These are phyloP conservation scores for Spathaspora hagerdaliae DNA, from an alignment of 805 yeast genomes.

Conservation along the genomic window DNA sequence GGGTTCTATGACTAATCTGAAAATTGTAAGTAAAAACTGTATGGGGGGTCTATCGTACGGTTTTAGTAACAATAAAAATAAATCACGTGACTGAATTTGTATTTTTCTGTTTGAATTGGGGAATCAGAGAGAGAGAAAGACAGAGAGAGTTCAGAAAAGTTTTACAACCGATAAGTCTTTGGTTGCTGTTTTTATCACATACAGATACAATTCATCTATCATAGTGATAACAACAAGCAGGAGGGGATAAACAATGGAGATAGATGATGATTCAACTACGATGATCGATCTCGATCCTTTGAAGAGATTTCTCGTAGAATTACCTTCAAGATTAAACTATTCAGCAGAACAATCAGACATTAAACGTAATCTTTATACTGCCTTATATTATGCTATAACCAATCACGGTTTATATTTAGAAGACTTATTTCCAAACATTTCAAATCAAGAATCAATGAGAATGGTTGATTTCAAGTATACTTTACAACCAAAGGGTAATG, in stretches of 20 bases:
- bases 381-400: conserved; percentile 29
- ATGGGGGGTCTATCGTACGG: too few species aligned
- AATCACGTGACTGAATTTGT: too few species aligned
- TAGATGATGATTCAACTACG: background rate
- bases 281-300: conserved; percentile 14
- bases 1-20: too few species aligned
- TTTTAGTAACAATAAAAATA: too few species aligned
- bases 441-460: conserved; percentile 11
- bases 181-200: too few species aligned
- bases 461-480: background rate
- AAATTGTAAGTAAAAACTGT: too few species aligned
- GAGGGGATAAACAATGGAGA: background rate
- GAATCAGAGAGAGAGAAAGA: too few species aligned
- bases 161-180: too few species aligned
- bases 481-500: background rate
- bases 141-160: too few species aligned
- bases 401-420: conserved; percentile 34
- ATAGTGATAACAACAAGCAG: too few species aligned
- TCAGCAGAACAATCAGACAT: conserved; percentile 6
- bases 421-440: conserved; percentile 29
- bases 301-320: conserved; percentile 22
- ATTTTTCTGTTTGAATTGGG: too few species aligned
- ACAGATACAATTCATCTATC: too few species aligned
- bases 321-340: conserved; percentile 17
- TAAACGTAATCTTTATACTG: conserved; percentile 20